phyloP scores from a whole-genome alignment of 345 rosid species.

The Euphorbia peplus region DNA sequence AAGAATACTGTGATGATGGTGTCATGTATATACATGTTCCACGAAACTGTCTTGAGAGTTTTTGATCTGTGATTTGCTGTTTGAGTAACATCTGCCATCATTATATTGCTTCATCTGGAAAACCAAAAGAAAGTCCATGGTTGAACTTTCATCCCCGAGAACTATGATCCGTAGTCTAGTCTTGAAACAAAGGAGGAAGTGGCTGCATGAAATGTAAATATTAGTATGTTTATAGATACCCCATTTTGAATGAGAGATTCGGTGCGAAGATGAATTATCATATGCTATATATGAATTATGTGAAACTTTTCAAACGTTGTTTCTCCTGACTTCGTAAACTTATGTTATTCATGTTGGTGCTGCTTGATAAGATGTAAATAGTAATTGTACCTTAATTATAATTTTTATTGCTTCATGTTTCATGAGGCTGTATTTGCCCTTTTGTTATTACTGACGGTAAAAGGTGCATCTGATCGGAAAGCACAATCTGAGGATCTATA shows the following conservation, averaged over 20 bases:
- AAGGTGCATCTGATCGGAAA: too few relatives aligned
- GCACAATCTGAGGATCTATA: too few relatives aligned
- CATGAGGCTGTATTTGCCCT: too few relatives aligned
- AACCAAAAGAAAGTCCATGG: not conserved
- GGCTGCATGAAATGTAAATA: not conserved
- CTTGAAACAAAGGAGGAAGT: not conserved
- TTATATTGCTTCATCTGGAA: not conserved
- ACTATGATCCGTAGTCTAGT: not conserved
- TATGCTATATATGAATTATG: not conserved
- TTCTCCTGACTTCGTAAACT: not conserved
- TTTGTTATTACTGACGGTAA: too few relatives aligned
- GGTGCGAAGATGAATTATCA: not conserved
- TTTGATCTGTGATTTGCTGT: not conserved
- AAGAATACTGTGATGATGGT: not conserved
- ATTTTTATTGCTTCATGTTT: too few relatives aligned
- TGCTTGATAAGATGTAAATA: not conserved
- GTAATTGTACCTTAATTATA: too few relatives aligned
- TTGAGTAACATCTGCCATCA: not conserved
- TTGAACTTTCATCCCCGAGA: too few relatives aligned
- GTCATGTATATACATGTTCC: slow-evolving; percentile 3
- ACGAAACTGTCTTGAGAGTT: not conserved
- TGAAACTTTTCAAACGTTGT: not conserved
- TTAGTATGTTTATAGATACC: not conserved
- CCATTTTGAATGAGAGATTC: not conserved
- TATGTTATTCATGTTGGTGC: not conserved